These are phyloP conservation scores for Botrytis cinerea DNA, from an alignment of 2,329 filamentous ascomycete genomes.

Conservation along the genomic window DNA sequence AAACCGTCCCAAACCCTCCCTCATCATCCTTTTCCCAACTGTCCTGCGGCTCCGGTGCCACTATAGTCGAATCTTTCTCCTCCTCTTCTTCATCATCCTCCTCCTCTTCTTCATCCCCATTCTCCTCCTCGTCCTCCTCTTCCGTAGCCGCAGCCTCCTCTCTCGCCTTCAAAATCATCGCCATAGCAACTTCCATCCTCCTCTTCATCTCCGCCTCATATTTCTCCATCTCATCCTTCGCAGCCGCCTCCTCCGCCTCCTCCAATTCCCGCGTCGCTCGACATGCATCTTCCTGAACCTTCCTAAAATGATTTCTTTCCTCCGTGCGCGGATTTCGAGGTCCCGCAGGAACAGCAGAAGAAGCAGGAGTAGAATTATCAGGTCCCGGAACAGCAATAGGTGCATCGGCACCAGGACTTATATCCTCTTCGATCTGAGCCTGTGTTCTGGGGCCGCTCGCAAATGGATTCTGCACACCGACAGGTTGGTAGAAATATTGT, in stretches of 20 bases:
- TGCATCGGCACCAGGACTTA: neutral
- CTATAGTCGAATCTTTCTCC: too few relatives aligned
- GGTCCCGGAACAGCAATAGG: too few relatives aligned
- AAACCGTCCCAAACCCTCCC: neutral
- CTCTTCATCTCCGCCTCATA: neutral
- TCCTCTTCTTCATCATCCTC: neutral
- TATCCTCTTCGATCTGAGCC: neutral
- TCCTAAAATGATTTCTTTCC: too few relatives aligned
- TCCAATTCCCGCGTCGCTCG: neutral
- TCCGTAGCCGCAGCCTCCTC: too few relatives aligned
- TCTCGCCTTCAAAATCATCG: neutral
- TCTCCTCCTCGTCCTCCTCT: too few relatives aligned
- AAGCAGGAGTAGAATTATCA: too few relatives aligned
- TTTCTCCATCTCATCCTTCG: neutral
- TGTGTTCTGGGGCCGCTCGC: fast-evolving
- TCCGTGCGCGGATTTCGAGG: too few relatives aligned
- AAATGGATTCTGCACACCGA: neutral
- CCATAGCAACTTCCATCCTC: neutral
- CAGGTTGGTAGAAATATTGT: neutral
- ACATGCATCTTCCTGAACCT: too few relatives aligned
- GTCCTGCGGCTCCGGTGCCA: neutral
- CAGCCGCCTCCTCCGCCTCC: neutral
- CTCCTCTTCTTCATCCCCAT: too few relatives aligned
- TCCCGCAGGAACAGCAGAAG: too few relatives aligned
- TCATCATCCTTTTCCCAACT: neutral